phyloP scores from a whole-genome alignment of 352 stramenopile species.

The Pythium phragmitis region DNA sequence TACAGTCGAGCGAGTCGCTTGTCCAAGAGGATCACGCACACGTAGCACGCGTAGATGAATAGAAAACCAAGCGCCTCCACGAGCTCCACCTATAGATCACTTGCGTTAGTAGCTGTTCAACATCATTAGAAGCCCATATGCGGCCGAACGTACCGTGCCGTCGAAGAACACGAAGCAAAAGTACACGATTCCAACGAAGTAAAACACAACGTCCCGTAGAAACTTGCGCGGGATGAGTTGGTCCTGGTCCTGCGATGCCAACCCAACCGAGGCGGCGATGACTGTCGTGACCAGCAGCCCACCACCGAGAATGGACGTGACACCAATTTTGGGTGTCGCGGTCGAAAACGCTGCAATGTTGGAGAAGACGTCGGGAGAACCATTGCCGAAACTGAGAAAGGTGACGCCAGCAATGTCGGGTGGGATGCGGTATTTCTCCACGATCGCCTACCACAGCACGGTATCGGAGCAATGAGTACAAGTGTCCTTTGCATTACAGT shows the following conservation, averaged over 20 bases:
- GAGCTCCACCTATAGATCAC: conserved; percentile 41
- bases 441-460: conserved; percentile 38
- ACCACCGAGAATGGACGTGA: conserved; percentile 87
- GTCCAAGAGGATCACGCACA: conserved; percentile 61
- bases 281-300: conserved; percentile 96
- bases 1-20: conserved; percentile 30
- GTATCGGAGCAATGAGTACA: neutral
- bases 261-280: conserved; percentile 52
- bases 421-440: conserved; percentile 67
- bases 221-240: conserved; percentile 78
- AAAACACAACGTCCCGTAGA: conserved; percentile 72
- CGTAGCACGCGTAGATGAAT: conserved; percentile 67
- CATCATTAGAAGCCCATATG: neutral
- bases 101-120: no score
- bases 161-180: conserved; percentile 70
- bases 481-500: neutral
- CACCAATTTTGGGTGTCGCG: conserved; percentile 64
- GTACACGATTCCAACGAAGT: conserved; percentile 69
- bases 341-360: conserved; percentile 84
- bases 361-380: conserved; percentile 96
- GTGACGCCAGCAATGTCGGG: conserved; percentile 96
- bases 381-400: conserved; percentile 97
- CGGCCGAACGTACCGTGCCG: conserved; percentile 30
- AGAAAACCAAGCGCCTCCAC: conserved; percentile 69
- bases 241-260: conserved; percentile 67